phyloP scores from a whole-genome alignment of 2,329 filamentous ascomycete species.

The Zymoseptoria pseudotritici region DNA sequence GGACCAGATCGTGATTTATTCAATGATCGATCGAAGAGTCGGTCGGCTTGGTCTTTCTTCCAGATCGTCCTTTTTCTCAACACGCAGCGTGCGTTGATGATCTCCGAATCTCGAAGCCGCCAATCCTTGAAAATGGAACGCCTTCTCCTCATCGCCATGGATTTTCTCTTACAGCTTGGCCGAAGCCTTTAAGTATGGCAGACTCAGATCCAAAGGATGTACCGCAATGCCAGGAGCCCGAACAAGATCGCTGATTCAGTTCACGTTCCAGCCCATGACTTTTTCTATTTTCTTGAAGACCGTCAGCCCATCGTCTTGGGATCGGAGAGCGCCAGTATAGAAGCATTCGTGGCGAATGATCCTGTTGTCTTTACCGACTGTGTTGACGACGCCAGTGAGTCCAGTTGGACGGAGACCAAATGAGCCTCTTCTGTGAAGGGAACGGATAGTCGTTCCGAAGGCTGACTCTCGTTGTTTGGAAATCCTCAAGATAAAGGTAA shows the following conservation, averaged over 20 bases:
- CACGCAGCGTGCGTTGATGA: no score
- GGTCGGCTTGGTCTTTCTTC: no score
- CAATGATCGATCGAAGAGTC: no score
- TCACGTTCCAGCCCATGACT: background rate
- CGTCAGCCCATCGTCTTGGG: background rate
- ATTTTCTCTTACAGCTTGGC: background rate
- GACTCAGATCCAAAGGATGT: background rate
- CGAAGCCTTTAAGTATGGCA: background rate
- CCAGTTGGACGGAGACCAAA: background rate
- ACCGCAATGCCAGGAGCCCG: background rate
- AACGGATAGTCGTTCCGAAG: no score
- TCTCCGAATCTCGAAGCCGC: no score
- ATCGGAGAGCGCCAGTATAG: background rate
- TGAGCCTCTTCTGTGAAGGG: no score
- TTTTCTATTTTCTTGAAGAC: background rate
- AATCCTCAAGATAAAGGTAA: no score
- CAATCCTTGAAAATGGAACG: background rate
- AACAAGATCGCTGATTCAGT: background rate
- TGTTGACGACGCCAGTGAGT: background rate
- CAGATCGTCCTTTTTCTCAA: no score
- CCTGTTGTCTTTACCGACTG: background rate
- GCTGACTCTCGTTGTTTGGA: no score
- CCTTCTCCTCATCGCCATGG: background rate
- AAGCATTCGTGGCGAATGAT: background rate
- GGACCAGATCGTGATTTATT: no score